These are phyloP conservation scores for Candida palmyrensis DNA, from an alignment of 805 yeast genomes.

Conservation along the genomic window DNA sequence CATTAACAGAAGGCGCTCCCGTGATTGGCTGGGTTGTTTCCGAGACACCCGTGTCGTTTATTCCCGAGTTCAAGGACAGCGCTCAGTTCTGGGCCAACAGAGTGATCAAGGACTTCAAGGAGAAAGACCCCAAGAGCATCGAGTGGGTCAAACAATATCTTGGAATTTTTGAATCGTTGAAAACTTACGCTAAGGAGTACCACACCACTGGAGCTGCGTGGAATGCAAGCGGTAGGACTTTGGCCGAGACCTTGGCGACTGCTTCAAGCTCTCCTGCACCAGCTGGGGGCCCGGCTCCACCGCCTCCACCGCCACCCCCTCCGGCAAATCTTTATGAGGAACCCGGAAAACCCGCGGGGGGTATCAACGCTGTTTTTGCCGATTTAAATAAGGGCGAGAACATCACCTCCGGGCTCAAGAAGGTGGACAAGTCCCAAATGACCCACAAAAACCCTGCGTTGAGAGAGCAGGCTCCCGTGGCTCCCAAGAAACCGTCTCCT, in stretches of 20 bases:
- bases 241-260: conserved; percentile 42
- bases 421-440: conserved; percentile 90
- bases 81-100: conserved; percentile 94
- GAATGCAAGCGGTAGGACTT: conserved; percentile 54
- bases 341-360: conserved; percentile 25
- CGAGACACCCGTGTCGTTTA: conserved; percentile 66
- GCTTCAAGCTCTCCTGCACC: conserved; percentile 23
- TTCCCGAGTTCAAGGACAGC: conserved; percentile 83
- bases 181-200: conserved; percentile 66
- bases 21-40: conserved; percentile 87
- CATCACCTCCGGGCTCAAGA: conserved; percentile 81
- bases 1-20: conserved; percentile 86
- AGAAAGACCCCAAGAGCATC: conserved; percentile 58
- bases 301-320: conserved; percentile 89
- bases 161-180: conserved; percentile 63
- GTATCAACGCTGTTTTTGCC: conserved; percentile 88
- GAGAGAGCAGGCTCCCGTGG: conserved; percentile 51
- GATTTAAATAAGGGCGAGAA: conserved; percentile 81
- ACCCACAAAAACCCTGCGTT: conserved; percentile 87
- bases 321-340: conserved; percentile 66
- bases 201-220: conserved; percentile 86
- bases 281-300: conserved; percentile 60
- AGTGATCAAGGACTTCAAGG: conserved; percentile 79
- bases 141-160: conserved; percentile 77
- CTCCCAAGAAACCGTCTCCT: conserved; percentile 58